Conservation (phyloP, 2,329 filamentous ascomycete species). For the Boeremia exigua region DNA sequence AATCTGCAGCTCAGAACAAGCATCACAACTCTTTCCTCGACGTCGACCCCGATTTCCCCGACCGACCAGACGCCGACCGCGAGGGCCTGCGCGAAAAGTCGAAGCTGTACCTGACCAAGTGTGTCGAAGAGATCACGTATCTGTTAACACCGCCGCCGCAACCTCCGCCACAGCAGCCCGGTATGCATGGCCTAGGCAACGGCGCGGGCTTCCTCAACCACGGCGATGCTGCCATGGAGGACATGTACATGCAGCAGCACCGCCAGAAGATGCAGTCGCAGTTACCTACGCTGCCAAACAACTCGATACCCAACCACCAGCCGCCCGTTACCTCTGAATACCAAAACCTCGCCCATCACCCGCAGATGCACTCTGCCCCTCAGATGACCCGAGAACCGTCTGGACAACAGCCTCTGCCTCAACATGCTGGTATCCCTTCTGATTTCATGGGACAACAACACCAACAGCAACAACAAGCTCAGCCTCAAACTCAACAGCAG, state of each 20-base stretch:
- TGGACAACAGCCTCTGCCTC: conserved; percentile 49
- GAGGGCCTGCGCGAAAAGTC: conserved; percentile 68
- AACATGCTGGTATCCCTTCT: conserved; percentile 38
- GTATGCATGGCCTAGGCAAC: conserved; percentile 45
- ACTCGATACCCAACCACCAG: conserved; percentile 67
- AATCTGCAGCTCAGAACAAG: conserved; percentile 53
- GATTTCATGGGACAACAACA: conserved; percentile 49
- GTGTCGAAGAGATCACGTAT: conserved; percentile 72
- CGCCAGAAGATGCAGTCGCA: conserved; percentile 59
- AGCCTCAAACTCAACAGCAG: conserved; percentile 40
- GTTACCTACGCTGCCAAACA: conserved; percentile 41
- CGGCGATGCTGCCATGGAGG: conserved; percentile 64
- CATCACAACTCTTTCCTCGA: conserved; percentile 60
- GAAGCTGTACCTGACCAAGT: conserved; percentile 67
- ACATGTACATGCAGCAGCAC: conserved; percentile 65
- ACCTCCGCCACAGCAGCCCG: conserved; percentile 61
- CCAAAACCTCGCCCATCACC: conserved; percentile 46
- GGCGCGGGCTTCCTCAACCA: conserved; percentile 53
- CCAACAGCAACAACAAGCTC: conserved; percentile 6
- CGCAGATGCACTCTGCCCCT: conserved; percentile 49
- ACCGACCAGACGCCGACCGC: conserved; percentile 58
- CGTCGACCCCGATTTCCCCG: conserved; percentile 51
- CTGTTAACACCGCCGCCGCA: conserved; percentile 70
- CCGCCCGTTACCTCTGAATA: conserved; percentile 53
- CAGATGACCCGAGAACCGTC: conserved; percentile 54